phyloP scores from a whole-genome alignment of 2,329 filamentous ascomycete genomes.

The Aspergillus luchuensis region DNA sequence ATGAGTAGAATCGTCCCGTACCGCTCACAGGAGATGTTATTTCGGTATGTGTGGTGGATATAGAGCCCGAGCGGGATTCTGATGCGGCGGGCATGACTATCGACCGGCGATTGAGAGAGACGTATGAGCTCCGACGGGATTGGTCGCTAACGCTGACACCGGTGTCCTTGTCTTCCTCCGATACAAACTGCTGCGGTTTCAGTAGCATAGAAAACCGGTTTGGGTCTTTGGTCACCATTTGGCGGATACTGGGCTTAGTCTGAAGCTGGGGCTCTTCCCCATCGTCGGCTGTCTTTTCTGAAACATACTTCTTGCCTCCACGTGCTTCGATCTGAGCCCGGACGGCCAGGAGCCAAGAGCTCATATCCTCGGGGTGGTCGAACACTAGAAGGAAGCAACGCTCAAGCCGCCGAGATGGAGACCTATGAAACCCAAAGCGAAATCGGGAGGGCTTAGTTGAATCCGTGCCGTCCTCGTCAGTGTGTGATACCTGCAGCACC shows the following conservation, averaged over 20 bases:
- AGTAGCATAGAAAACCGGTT: constrained; percentile 36
- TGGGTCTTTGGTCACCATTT: constrained; percentile 39
- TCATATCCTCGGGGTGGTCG: constrained; percentile 47
- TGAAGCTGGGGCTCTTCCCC: constrained; percentile 30
- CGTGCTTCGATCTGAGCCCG: constrained; percentile 49
- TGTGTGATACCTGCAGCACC: constrained; percentile 51
- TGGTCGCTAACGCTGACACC: constrained; percentile 24
- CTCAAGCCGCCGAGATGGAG: constrained; percentile 37
- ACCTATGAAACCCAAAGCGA: constrained; percentile 42
- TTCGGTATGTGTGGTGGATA: constrained; percentile 32
- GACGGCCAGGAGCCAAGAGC: constrained; percentile 48
- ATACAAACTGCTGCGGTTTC: constrained; percentile 29
- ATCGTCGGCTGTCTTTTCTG: constrained; percentile 39
- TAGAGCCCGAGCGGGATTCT: constrained; percentile 33
- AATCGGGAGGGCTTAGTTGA: constrained; percentile 40
- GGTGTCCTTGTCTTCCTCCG: constrained; percentile 29
- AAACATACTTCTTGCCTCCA: constrained; percentile 48
- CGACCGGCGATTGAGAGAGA: constrained; percentile 34
- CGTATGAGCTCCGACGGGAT: constrained; percentile 32
- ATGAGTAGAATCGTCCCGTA: constrained; percentile 21
- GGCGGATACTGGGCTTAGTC: constrained; percentile 32
- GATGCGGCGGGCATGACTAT: constrained; percentile 20
- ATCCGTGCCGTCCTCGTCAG: constrained; percentile 35
- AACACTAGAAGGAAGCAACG: constrained; percentile 49
- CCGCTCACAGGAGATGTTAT: constrained; percentile 17